phyloP scores from a whole-genome alignment of 2,329 filamentous ascomycete species.

The Sporothrix protearum region DNA sequence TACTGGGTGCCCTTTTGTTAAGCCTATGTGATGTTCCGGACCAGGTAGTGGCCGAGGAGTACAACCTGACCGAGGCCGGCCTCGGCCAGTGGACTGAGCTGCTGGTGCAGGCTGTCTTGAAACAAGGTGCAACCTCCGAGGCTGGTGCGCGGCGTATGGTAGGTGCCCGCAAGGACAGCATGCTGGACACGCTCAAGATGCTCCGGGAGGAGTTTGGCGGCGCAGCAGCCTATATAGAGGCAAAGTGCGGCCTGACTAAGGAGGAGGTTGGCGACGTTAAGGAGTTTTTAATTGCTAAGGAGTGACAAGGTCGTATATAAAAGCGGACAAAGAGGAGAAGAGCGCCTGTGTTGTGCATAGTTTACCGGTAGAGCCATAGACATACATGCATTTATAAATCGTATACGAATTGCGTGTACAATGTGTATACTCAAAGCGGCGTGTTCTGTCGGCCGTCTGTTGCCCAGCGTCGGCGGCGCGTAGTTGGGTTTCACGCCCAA shows the following conservation, averaged over 20 bases:
- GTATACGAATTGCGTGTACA: no score
- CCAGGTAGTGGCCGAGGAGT: conserved; percentile 62
- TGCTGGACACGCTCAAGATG: conserved; percentile 50
- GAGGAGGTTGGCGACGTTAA: conserved; percentile 34
- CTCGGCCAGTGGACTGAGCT: conserved; percentile 51
- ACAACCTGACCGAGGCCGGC: conserved; percentile 62
- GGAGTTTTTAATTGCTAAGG: conserved; percentile 1
- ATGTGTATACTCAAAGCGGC: no score
- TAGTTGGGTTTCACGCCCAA: not conserved
- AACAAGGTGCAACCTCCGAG: conserved; percentile 46
- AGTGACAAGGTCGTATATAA: not conserved
- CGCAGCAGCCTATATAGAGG: conserved; percentile 59
- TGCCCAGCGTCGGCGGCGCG: not conserved
- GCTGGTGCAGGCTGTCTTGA: conserved; percentile 49
- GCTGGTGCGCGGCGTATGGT: conserved; percentile 46
- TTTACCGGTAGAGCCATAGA: conserved; percentile 6
- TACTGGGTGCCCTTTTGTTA: conserved; percentile 64
- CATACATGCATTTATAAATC: not conserved
- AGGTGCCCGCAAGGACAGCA: conserved; percentile 46
- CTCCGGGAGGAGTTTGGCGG: conserved; percentile 60
- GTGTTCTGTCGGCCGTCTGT: not conserved
- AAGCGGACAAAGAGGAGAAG: not conserved
- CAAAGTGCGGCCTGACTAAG: conserved; percentile 55
- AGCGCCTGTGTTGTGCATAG: not conserved
- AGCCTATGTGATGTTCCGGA: conserved; percentile 60